phyloP scores from a whole-genome alignment of 208 protist species.

The Trypanosoma scelopori region DNA sequence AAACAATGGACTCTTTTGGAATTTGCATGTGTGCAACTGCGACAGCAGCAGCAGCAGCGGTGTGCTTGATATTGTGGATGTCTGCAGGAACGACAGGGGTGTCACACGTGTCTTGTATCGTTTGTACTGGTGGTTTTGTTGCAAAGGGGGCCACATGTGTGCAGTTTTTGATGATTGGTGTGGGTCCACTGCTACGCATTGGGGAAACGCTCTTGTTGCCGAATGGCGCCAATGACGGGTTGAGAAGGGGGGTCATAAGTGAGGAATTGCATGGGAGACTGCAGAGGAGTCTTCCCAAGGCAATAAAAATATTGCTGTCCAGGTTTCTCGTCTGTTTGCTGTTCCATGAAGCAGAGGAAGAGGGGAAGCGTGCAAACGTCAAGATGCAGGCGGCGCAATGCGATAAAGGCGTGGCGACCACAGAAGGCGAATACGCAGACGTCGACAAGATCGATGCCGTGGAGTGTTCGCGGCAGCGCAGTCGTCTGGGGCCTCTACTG shows the following conservation, averaged over 20 bases:
- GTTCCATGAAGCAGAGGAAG: not conserved
- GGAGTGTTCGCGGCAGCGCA: not conserved
- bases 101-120: not conserved
- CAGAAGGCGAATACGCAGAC: not conserved
- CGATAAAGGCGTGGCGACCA: too few species aligned
- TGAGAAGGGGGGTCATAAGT: not conserved
- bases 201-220: not conserved
- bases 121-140: not conserved
- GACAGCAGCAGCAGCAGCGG: not conserved
- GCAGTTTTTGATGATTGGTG: conserved; percentile 1
- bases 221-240: not conserved
- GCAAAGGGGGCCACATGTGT: not conserved
- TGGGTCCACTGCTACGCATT: conserved; percentile 6
- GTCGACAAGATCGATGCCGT: not conserved
- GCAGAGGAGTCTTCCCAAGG: not conserved
- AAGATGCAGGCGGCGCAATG: too few species aligned
- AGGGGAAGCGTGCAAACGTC: not conserved
- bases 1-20: not conserved
- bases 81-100: not conserved
- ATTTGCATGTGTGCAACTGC: conserved; percentile 4
- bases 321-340: too few species aligned
- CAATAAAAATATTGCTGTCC: too few species aligned
- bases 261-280: not conserved
- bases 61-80: not conserved
- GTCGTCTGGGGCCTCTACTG: not conserved